Percentiles rank a stretch among this genome's conserved stretches.
These are phyloP conservation scores for Russula ochroleuca DNA, from an alignment of 768 basidiomycete genomes.

Conservation along the genomic window DNA sequence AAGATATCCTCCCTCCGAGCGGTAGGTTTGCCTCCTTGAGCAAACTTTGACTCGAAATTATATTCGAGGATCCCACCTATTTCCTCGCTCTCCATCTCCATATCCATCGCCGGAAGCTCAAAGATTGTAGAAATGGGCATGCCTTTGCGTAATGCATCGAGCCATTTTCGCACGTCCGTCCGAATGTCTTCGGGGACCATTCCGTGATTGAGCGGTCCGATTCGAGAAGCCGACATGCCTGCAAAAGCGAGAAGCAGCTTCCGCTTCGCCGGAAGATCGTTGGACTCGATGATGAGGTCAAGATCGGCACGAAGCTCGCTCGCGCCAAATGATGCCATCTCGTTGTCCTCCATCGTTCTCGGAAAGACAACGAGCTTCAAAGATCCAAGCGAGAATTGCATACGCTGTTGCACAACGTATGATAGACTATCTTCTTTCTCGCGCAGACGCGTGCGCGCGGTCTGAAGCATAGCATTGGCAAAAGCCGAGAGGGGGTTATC, in stretches of 20 bases:
- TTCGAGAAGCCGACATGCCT: constrained; percentile 71
- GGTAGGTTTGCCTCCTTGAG: constrained; percentile 45
- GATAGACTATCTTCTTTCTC: constrained; percentile 58
- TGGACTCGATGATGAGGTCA: constrained; percentile 55
- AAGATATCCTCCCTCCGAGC: constrained; percentile 70
- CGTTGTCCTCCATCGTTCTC: constrained; percentile 70
- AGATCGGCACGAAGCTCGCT: constrained; percentile 65
- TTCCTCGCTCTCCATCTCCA: constrained; percentile 76
- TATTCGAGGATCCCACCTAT: constrained; percentile 49
- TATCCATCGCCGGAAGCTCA: constrained; percentile 75
- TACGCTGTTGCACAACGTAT: constrained; percentile 64
- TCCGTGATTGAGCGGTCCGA: constrained; percentile 56
- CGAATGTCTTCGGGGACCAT: constrained; percentile 39
- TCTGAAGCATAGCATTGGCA: constrained; percentile 78
- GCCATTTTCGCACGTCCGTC: constrained; percentile 51
- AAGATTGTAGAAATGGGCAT: constrained; percentile 71
- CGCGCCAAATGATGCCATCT: constrained; percentile 72
- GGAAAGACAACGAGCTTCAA: constrained; percentile 75
- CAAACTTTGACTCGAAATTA: constrained; percentile 68
- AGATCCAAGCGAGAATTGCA: constrained; percentile 62
- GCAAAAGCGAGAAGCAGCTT: constrained; percentile 70
- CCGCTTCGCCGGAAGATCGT: constrained; percentile 49
- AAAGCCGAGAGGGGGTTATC: constrained; percentile 80
- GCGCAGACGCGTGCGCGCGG: constrained; percentile 65
- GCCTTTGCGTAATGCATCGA: constrained; percentile 54